Base-by-base conservation (phyloP, 495 filamentous ascomycete species). In the Geoglossum glabrum region DNA sequence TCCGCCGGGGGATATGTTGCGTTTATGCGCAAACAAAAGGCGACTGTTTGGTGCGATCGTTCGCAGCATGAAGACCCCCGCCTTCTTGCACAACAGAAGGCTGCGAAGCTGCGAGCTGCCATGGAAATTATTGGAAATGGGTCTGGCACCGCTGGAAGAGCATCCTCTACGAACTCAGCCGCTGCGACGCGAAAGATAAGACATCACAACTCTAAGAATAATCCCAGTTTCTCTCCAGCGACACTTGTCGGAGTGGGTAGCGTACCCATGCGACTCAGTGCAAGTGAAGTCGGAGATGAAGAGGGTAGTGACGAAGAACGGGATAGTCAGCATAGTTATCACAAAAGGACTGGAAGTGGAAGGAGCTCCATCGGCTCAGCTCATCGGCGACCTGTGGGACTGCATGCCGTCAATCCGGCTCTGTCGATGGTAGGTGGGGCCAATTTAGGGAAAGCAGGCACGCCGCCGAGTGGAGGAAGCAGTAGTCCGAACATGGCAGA, bases 31-130 rank as follows among this genome's bases (percentile, higher is more conserved):
- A 87, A 87, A 63, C 92, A 99, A 66, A 99, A 97, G 66, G 92
- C 87, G 30, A 99, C 92, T 0, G 92, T 99, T 8, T 99, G 92
- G 92, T 96, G 90, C 69, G 93, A 97, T 62, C 88, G 90, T 56
- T 79, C 89, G 15, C 92, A 99, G 64, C 79, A 84, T 54, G 88
- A 97, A 69, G 93, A 99, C 70, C 86, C 93, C 10, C 76, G 87
- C 25, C 66, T 94, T 57, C 68, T 83, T 6, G 87, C 86, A 26
- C 79, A 85, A 63, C 86, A 93, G 64, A 76, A 83, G 58, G 80
- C 79, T 1, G 93, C 89, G 55, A 95, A 90, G 71, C 77, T 83
- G 70, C 73, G 87, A 54, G 93, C 93, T 1, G 81, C 81, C 47
- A 79, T 81, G 59, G 90, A 97, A 70, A 79, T 97, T 26, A 75